Evolutionary conservation across 495 filamentous ascomycete genomes (phyloP), one percentile per base, ranked within the genome.

Genomic region (Hapsidospora chrysogenum): DNA sequence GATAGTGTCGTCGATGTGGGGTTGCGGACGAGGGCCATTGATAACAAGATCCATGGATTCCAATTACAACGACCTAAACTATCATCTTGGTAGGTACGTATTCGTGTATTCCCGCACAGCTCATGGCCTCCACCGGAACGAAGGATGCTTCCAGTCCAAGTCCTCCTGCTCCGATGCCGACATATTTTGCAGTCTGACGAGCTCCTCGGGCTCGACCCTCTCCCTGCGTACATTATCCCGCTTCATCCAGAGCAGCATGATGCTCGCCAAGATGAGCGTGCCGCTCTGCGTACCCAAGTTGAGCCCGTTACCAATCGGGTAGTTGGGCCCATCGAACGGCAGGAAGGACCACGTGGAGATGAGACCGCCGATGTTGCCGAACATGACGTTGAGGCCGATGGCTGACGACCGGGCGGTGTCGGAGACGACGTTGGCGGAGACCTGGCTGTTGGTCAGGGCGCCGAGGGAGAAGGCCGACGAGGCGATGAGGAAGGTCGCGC

Each of bases 261-360:
- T 26, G 2, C 61, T 57, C 7, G 57, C 45, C 3, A 72, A 10
- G 11, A 80, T 8, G 3, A 81, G 45, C 6, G 62, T 68, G 15
- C 53, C 51, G 14, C 55, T 56, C 2, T 61, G 50, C 0, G 74
- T 70, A 0, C 73, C 78, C n/a, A 82, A 50, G 46, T 83, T 82
- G 23, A 85, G 48, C 0, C 77, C 77, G 50, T 85, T 81, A 1
- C 79, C 78, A 40, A 81, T 78, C 34, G 56, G 73, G 49, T 78
- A 85, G 37, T 80, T 57, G 4, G 79, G 78, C 0, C 46, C 66
- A 46, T 83, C 77, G 29, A 49, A 69, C 0, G 69, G 63, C 27
- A 82, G 47, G 48, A 79, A 85, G 3, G 58, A 61, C 78, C 78
- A 83, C 9, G 77, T 83, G 1, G 70, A 63, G 45, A 85, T 67